Evolutionary conservation across 2,329 filamentous ascomycete species (phyloP).

Genomic region (Zasmidium citrigriseum): DNA sequence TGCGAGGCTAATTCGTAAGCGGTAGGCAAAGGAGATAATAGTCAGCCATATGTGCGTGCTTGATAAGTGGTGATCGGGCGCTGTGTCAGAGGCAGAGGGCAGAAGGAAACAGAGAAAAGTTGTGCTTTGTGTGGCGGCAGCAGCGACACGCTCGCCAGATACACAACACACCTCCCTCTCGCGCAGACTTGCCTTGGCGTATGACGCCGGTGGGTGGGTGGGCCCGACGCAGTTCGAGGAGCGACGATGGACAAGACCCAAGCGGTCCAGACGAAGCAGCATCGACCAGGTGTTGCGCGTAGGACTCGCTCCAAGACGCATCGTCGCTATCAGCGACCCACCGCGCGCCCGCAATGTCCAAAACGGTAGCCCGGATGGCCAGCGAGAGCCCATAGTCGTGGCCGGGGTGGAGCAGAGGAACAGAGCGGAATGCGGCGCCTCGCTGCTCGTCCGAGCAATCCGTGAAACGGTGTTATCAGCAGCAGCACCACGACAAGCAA

Average conservation of each 20-base stretch:
- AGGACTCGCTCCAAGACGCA: not conserved
- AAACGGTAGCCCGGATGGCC: not conserved
- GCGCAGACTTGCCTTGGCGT: not conserved
- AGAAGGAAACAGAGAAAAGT: too few species aligned
- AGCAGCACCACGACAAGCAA: too few species aligned
- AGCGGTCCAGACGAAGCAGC: not conserved
- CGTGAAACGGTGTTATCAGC: not conserved
- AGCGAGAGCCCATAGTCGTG: not conserved
- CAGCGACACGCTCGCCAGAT: not conserved
- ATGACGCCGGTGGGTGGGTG: not conserved
- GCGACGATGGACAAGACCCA: too few species aligned
- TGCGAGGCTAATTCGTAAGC: constrained; percentile 1
- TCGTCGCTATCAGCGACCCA: not conserved
- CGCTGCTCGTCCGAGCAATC: not conserved
- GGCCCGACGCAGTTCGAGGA: too few species aligned
- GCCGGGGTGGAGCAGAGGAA: too few species aligned
- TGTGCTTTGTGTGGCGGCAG: not conserved
- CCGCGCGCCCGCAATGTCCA: not conserved
- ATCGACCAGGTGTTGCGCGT: not conserved
- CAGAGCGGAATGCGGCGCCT: not conserved
- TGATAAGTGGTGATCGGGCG: too few species aligned
- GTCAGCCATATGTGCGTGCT: too few species aligned
- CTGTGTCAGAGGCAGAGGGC: not conserved
- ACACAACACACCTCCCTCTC: not conserved
- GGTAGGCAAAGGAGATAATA: not conserved